A percentile compares a stretch with the other conserved stretches of the same genome.
Evolutionary conservation across 2,329 filamentous ascomycete species (phyloP).

Genomic region (Nothomitra cinnamomea): DNA sequence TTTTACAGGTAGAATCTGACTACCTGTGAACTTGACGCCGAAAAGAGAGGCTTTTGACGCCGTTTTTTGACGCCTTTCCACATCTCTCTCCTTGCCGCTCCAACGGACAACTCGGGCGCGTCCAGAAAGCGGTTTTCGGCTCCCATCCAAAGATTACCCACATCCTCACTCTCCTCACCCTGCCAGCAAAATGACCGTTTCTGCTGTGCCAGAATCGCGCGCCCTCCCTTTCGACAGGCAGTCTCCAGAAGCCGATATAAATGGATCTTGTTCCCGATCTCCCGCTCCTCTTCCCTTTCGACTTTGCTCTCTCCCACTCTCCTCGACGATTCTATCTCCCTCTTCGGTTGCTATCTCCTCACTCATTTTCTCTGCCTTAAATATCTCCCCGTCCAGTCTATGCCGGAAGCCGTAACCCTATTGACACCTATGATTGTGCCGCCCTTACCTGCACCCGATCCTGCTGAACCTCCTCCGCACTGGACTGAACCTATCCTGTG

Average conservation of each 20-base stretch:
- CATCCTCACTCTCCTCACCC: too few species aligned
- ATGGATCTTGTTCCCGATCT: neutral
- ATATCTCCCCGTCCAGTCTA: neutral
- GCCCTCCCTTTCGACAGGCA: neutral
- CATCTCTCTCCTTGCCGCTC: too few species aligned
- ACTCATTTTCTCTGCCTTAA: neutral
- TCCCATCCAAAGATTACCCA: too few species aligned
- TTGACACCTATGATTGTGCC: neutral
- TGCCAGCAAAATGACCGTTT: neutral
- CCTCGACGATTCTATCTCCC: neutral
- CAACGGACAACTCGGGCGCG: too few species aligned
- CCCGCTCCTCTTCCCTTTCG: neutral
- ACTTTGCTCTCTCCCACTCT: neutral
- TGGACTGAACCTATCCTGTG: neutral
- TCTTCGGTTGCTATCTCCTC: neutral
- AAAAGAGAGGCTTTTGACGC: neutral
- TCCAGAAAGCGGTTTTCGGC: too few species aligned
- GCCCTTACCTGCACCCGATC: neutral
- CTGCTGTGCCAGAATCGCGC: neutral
- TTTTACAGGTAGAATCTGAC: too few species aligned
- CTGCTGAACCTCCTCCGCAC: neutral
- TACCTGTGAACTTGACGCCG: neutral
- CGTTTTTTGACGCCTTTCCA: neutral
- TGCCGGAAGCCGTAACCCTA: neutral
- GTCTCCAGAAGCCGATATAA: neutral